Evolutionary conservation across 2,329 filamentous ascomycete species (phyloP).

Genomic region (Trichoderma sp.): DNA sequence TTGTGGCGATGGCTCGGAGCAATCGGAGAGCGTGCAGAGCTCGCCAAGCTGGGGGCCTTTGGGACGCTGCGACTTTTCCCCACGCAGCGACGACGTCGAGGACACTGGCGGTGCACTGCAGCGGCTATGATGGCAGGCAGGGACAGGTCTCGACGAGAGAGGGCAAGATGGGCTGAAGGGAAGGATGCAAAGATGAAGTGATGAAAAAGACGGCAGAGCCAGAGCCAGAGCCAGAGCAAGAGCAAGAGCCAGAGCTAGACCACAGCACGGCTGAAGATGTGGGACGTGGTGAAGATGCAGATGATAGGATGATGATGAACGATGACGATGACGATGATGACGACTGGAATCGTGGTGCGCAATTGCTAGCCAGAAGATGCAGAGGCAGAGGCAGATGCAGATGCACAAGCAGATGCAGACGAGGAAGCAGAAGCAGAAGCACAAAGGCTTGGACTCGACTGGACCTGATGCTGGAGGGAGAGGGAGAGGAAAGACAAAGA

Average conservation of each 20-base stretch:
- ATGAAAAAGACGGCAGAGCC: not conserved
- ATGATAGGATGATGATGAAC: constrained; percentile 12
- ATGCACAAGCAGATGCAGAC: not conserved
- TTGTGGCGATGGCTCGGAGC: not conserved
- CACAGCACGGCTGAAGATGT: not conserved
- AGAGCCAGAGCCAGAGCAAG: not conserved
- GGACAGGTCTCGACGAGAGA: not conserved
- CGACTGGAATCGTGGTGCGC: not conserved
- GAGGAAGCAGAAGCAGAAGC: not conserved
- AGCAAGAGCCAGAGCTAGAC: not conserved
- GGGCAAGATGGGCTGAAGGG: not conserved
- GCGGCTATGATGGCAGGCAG: not conserved
- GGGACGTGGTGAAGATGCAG: not conserved
- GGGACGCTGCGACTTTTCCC: not conserved
- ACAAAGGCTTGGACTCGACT: not conserved
- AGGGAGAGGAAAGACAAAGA: not conserved
- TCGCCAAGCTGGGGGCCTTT: not conserved
- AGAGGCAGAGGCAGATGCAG: not conserved
- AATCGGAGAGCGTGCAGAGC: constrained; percentile 4
- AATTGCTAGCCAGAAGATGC: constrained; percentile 7
- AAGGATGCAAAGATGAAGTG: not conserved
- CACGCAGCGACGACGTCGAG: not conserved
- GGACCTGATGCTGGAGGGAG: not conserved
- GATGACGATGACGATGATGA: constrained; percentile 16
- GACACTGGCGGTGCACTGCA: not conserved